Evolutionary conservation across 2,329 filamentous ascomycete species (phyloP).

Genomic region (Alternaria dauci): DNA sequence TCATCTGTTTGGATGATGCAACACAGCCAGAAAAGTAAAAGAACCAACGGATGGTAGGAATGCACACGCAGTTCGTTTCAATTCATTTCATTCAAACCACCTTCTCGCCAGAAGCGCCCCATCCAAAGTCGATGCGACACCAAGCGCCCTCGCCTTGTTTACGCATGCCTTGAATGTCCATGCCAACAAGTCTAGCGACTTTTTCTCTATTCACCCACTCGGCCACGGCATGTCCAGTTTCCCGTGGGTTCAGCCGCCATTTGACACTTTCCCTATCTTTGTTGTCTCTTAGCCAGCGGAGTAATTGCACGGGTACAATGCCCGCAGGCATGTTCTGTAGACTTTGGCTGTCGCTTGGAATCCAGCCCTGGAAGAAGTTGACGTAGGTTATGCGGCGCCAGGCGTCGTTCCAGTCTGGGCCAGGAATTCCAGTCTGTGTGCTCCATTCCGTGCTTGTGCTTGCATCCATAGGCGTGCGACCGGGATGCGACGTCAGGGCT

Average conservation of each 20-base stretch:
- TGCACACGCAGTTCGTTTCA: background rate
- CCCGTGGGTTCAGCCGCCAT: conserved; percentile 30
- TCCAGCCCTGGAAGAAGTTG: conserved; percentile 56
- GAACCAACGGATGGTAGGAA: background rate
- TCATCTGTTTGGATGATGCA: background rate
- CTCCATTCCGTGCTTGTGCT: conserved; percentile 11
- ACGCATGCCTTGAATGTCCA: conserved; percentile 43
- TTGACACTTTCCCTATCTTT: conserved; percentile 26
- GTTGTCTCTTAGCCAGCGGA: conserved; percentile 49
- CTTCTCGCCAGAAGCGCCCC: conserved; percentile 29
- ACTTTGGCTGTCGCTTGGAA: conserved; percentile 44
- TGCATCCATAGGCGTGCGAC: conserved; percentile 1
- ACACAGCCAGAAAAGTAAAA: background rate
- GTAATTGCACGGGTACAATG: conserved; percentile 43
- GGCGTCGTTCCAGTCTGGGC: conserved; percentile 51
- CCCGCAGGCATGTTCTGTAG: conserved; percentile 49
- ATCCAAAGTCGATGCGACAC: conserved; percentile 50
- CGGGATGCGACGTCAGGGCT: conserved; percentile 57
- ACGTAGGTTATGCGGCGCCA: conserved; percentile 57
- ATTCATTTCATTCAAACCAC: background rate
- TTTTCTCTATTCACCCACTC: conserved; percentile 54
- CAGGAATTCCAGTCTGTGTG: conserved; percentile 19
- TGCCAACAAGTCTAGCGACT: conserved; percentile 40
- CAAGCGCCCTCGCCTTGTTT: conserved; percentile 36
- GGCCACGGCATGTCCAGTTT: conserved; percentile 30